phyloP scores from a whole-genome alignment of 1,284 basidiomycete species.

The Irpex lacteus region DNA sequence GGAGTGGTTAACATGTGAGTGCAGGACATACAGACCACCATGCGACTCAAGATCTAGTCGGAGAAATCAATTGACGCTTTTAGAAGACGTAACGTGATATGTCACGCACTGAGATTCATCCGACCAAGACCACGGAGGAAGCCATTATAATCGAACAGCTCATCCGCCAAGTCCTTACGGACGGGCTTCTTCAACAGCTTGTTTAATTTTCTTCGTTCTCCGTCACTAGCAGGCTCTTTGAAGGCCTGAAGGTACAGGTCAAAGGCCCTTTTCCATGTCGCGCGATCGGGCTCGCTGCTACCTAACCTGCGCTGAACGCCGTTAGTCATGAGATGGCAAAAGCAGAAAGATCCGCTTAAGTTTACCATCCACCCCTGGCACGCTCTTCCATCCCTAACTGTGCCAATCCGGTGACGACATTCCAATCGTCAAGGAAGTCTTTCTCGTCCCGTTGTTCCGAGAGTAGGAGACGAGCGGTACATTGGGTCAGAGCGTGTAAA shows the following conservation, averaged over 20 bases:
- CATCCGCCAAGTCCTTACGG: conserved; percentile 46
- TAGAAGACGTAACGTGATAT: conserved; percentile 2
- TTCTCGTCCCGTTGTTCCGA: conserved; percentile 45
- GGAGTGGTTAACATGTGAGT: conserved; percentile 85
- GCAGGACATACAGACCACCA: conserved; percentile 83
- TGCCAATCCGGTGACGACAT: conserved; percentile 50
- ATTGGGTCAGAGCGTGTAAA: conserved; percentile 68
- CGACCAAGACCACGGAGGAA: conserved; percentile 76
- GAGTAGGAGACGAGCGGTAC: conserved; percentile 62
- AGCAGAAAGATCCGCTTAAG: conserved; percentile 15
- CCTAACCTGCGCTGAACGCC: conserved; percentile 15
- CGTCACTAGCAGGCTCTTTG: conserved; percentile 43
- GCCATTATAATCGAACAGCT: conserved; percentile 71
- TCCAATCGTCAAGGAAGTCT: conserved; percentile 45
- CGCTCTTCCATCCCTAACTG: conserved; percentile 67
- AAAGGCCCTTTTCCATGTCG: conserved; percentile 62
- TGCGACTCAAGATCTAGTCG: conserved; percentile 76
- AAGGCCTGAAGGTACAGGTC: conserved; percentile 57
- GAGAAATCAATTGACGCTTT: neutral
- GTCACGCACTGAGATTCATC: conserved; percentile 74
- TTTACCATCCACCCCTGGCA: conserved; percentile 50
- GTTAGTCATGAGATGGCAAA: neutral
- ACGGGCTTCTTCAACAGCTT: conserved; percentile 56
- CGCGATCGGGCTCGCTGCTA: conserved; percentile 51
- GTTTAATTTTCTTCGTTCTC: conserved; percentile 56